A percentile compares a stretch with the other conserved stretches of the same genome.
These are phyloP conservation scores for Cyberlindnera euphorbiae DNA, from an alignment of 805 yeast genomes.

Conservation along the genomic window DNA sequence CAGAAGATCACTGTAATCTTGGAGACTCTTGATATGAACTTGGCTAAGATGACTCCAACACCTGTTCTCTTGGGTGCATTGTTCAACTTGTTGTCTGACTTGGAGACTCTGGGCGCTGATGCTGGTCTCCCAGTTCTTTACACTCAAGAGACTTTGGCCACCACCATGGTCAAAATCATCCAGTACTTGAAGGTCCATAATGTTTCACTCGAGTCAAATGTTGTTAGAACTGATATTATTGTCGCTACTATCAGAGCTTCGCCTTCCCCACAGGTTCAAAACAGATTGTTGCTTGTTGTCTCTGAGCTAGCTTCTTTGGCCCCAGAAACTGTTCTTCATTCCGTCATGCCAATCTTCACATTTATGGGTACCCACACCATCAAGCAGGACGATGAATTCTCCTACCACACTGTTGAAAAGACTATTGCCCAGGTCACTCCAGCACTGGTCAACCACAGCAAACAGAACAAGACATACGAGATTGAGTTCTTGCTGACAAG, in stretches of 20 bases:
- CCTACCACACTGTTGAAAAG: slow-evolving; percentile 87
- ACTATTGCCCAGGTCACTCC: slow-evolving; percentile 89
- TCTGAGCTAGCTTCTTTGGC: slow-evolving; percentile 83
- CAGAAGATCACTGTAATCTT: slow-evolving; percentile 72
- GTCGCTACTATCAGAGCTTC: slow-evolving; percentile 89
- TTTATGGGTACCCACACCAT: slow-evolving; percentile 98
- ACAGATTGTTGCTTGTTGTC: slow-evolving; percentile 75
- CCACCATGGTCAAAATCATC: slow-evolving; percentile 74
- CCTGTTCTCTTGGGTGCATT: slow-evolving; percentile 46
- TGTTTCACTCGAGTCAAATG: slow-evolving; percentile 48
- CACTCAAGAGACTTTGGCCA: slow-evolving; percentile 85
- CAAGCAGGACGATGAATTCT: slow-evolving; percentile 94
- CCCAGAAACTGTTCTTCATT: slow-evolving; percentile 88
- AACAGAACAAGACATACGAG: slow-evolving; percentile 48
- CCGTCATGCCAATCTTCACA: slow-evolving; percentile 99
- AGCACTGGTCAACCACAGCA: slow-evolving; percentile 58
- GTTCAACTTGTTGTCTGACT: slow-evolving; percentile 63
- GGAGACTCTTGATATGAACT: slow-evolving; percentile 64
- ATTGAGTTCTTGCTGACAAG: slow-evolving; percentile 81
- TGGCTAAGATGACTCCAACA: slow-evolving; percentile 28
- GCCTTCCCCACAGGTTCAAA: slow-evolving; percentile 91
- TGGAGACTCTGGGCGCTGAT: slow-evolving; percentile 83
- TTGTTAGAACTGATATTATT: slow-evolving; percentile 82
- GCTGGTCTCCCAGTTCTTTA: slow-evolving; percentile 88
- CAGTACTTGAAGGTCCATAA: slow-evolving; percentile 42